Base-by-base conservation (phyloP, 2,329 filamentous ascomycete species). In the Davidsoniella virescens region DNA sequence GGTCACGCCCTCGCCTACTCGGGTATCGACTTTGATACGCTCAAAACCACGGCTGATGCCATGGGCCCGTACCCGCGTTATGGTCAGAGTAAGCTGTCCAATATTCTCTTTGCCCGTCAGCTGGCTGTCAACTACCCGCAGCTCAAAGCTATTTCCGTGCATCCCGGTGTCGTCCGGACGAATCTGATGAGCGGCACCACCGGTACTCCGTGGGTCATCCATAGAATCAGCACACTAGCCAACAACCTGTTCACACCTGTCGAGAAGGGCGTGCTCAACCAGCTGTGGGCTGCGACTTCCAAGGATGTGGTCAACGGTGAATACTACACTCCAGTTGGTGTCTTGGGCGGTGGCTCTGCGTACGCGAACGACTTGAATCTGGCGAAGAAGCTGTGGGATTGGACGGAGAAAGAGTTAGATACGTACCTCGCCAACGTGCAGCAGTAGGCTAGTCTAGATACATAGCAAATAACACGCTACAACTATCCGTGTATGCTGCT, bases 221-320 rank as follows among this genome's bases (percentile, higher is more conserved):
- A 52, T n/a, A 14, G 48, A 16, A 7, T 60, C 4, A 39, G 42
- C 4, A 53, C 48, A 14, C 7, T 60, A 5, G 54, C 43, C 9
- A 55, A 45, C 25, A 52, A 51, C 16, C 45, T 59, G 12, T 51
- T 61, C 8, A 53, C 55, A 1, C 49, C 60, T 9, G 57, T 59
- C 7, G 58, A 62, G 18, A 52, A 61, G 25, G 68, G 68, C 0
- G 63, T 58, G 3, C 60, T 57, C 53, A 68, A 66, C 50, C 67
- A 70, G 57, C 58, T 71, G 2, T 70, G 68, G 68, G 67, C 65
- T 10, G 59, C 63, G 1, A 62, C 63, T n/a, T 55, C 60, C 2
- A 56, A 57, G 4, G 60, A 62, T n/a, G 59, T 63, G 0, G 57
- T 58, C 51, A 61, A 56, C 17, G 61, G 60, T 4, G 61, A 59